Evolutionary conservation across 1,284 basidiomycete genomes (phyloP).

Genomic region (Fomitopsis pinicola): DNA sequence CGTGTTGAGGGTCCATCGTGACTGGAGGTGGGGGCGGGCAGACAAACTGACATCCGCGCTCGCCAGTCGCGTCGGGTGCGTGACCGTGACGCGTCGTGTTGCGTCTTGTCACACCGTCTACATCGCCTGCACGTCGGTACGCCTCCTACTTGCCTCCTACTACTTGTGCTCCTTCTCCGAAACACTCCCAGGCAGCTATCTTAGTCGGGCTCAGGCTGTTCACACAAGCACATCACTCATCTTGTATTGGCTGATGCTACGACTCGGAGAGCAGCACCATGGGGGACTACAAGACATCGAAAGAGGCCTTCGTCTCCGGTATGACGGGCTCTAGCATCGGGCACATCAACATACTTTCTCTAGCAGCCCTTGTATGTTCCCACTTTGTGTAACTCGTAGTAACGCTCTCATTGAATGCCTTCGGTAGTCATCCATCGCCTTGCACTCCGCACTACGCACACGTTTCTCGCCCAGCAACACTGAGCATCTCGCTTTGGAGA

Average conservation of each 20-base stretch:
- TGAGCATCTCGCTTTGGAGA: slow-evolving; percentile 52
- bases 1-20: slow-evolving; percentile 34
- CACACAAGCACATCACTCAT: too few species aligned
- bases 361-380: slow-evolving; percentile 67
- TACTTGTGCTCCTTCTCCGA: too few species aligned
- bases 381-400: slow-evolving; percentile 3
- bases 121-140: too few species aligned
- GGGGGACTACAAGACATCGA: slow-evolving; percentile 70
- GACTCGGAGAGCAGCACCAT: too few species aligned
- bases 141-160: too few species aligned
- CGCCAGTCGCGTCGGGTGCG: background rate
- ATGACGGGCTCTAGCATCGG: slow-evolving; percentile 73
- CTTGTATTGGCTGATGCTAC: too few species aligned
- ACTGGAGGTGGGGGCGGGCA: too few species aligned
- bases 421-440: slow-evolving; percentile 62
- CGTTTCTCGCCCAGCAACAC: slow-evolving; percentile 36
- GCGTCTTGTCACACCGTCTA: background rate
- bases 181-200: too few species aligned
- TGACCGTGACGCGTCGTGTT: background rate
- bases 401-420: slow-evolving; percentile 13
- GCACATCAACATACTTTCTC: slow-evolving; percentile 73
- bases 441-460: slow-evolving; percentile 58
- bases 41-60: too few species aligned
- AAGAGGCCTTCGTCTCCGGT: slow-evolving; percentile 86
- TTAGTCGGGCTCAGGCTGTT: too few species aligned